phyloP scores from a whole-genome alignment of 2,329 filamentous ascomycete genomes.

The Xylariaceae sp. region DNA sequence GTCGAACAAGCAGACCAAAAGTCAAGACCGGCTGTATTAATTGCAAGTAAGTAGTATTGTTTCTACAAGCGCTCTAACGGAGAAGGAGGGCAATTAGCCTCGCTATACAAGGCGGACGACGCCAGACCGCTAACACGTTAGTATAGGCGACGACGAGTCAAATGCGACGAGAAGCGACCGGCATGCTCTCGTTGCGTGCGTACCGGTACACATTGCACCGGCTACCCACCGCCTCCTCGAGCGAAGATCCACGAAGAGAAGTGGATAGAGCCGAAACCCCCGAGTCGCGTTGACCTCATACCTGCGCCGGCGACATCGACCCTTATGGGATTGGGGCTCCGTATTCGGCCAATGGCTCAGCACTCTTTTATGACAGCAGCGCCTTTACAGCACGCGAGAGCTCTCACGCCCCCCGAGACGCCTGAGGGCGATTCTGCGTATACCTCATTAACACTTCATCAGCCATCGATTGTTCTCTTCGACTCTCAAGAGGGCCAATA shows the following conservation, averaged over 20 bases:
- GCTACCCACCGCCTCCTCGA: conserved; percentile 57
- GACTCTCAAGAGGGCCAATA: conserved; percentile 52
- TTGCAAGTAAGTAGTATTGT: conserved; percentile 60
- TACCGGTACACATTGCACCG: conserved; percentile 55
- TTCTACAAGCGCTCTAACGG: background rate
- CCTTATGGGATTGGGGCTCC: conserved; percentile 1
- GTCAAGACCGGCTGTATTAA: conserved; percentile 64
- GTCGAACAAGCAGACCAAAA: conserved; percentile 54
- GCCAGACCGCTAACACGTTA: conserved; percentile 7
- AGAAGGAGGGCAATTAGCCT: background rate
- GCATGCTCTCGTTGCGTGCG: conserved; percentile 56
- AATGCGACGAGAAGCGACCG: conserved; percentile 62
- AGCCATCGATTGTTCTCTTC: conserved; percentile 47
- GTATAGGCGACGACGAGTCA: conserved; percentile 55
- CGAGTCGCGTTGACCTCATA: conserved; percentile 3
- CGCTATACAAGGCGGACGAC: background rate
- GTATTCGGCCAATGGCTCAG: conserved; percentile 13
- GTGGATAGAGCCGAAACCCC: conserved; percentile 30
- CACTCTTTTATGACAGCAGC: background rate
- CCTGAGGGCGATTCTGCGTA: conserved; percentile 21
- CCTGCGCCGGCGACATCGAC: conserved; percentile 1
- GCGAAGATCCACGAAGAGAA: conserved; percentile 44
- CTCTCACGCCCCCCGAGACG: conserved; percentile 35
- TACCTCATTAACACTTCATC: conserved; percentile 36
- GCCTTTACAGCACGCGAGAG: background rate